These are phyloP conservation scores for Tricholoma terreum DNA, from an alignment of 768 basidiomycete species.

Conservation along the genomic window DNA sequence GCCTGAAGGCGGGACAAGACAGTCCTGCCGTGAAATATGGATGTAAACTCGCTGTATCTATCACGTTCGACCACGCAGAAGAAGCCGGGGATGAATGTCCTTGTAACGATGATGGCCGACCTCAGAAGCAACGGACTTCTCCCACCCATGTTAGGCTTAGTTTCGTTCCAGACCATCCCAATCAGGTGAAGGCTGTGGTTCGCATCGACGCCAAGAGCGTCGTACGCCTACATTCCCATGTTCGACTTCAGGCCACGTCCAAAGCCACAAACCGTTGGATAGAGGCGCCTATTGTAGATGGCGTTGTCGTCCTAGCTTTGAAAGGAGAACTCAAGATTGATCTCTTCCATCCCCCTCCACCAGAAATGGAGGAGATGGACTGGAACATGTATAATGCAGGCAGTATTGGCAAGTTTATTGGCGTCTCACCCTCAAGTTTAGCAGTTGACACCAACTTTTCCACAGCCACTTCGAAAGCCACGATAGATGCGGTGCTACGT, in stretches of 20 bases:
- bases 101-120: conserved; percentile 58
- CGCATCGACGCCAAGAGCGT: conserved; percentile 50
- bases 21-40: conserved; percentile 37
- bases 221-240: conserved; percentile 62
- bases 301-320: conserved; percentile 49
- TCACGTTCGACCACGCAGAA: conserved; percentile 63
- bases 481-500: conserved; percentile 58
- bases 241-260: conserved; percentile 58
- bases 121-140: conserved; percentile 41
- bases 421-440: not conserved
- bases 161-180: conserved; percentile 32
- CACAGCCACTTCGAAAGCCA: conserved; percentile 58
- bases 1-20: conserved; percentile 20
- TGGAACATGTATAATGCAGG: conserved; percentile 67
- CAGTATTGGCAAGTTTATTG: conserved; percentile 44
- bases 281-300: conserved; percentile 49
- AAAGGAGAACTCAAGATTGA: conserved; percentile 55
- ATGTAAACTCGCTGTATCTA: conserved; percentile 52
- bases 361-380: conserved; percentile 55
- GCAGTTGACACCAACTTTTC: not conserved
- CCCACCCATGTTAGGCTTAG: conserved; percentile 41
- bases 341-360: conserved; percentile 55
- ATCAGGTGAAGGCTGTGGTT: conserved; percentile 48
- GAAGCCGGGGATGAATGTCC: conserved; percentile 67
- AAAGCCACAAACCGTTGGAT: conserved; percentile 49